phyloP scores from a whole-genome alignment of 352 stramenopile species.

The Phytophthora gonapodyides region DNA sequence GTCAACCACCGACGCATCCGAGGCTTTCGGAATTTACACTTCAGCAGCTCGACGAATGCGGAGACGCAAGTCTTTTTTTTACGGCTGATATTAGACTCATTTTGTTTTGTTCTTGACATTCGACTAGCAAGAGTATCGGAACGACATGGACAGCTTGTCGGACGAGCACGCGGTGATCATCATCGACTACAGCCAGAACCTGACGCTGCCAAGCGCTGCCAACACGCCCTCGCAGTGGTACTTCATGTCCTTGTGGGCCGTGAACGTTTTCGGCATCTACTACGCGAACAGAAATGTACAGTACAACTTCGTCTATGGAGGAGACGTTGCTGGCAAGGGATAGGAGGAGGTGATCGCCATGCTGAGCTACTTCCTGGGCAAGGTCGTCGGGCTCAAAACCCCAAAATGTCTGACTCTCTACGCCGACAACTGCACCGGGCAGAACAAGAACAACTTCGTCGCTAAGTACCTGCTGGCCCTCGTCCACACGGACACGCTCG shows the following conservation, averaged over 20 bases:
- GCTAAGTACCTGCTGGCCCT: no score
- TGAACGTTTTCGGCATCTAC: constrained; percentile 28
- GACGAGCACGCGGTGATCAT: constrained; percentile 18
- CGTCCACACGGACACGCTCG: background rate
- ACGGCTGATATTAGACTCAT: constrained; percentile 1
- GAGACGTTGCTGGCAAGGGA: constrained; percentile 11
- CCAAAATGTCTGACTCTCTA: no score
- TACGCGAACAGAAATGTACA: constrained; percentile 6
- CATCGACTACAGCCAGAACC: no score
- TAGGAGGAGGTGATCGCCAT: constrained; percentile 18
- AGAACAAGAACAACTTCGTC: no score
- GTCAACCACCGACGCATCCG: no score
- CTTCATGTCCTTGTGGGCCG: constrained; percentile 10
- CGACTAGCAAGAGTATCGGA: no score
- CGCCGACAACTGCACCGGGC: no score
- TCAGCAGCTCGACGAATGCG: background rate
- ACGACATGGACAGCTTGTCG: no score
- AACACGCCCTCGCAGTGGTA: constrained; percentile 22
- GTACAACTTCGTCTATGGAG: constrained; percentile 26
- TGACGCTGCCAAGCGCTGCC: constrained; percentile 15
- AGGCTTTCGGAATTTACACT: background rate
- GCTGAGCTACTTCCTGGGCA: no score
- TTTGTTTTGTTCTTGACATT: constrained; percentile 2
- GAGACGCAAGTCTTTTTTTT: constrained; percentile 7
- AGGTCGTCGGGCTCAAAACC: constrained; percentile 1